Evolutionary conservation across 495 filamentous ascomycete genomes (phyloP).

Genomic region (Astrothelium subdiscretum): DNA sequence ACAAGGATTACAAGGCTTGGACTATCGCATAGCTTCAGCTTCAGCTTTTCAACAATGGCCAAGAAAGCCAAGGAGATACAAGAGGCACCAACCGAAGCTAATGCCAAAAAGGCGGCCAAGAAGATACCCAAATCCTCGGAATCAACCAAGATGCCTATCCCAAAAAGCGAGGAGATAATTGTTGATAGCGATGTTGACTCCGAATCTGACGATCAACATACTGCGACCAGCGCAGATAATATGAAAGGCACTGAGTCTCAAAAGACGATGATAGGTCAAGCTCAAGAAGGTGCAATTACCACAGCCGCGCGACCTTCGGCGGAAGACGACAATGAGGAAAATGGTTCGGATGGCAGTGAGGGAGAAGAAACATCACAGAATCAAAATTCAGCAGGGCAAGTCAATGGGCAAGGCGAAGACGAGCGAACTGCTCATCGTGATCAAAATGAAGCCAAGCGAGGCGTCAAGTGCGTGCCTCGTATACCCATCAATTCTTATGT

Average conservation of each 20-base stretch:
- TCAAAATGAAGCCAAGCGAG: background rate
- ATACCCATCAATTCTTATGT: background rate
- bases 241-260: background rate
- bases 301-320: background rate
- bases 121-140: background rate
- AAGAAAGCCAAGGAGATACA: background rate
- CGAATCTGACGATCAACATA: conserved; percentile 4
- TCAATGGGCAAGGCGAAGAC: background rate
- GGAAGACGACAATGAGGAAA: background rate
- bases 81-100: background rate
- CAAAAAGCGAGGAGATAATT: background rate
- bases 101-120: conserved; percentile 1
- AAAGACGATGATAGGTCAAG: background rate
- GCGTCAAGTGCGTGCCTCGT: background rate
- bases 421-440: background rate
- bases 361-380: background rate
- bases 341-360: background rate
- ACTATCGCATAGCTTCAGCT: no score
- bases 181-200: conserved; percentile 3
- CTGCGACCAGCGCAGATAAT: background rate
- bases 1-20: no score
- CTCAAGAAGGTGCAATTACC: background rate
- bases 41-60: no score
- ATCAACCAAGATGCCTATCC: background rate
- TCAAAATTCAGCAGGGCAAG: background rate